Conservation (phyloP, 2,329 filamentous ascomycete species). For the Coniochaeta sp. region DNA sequence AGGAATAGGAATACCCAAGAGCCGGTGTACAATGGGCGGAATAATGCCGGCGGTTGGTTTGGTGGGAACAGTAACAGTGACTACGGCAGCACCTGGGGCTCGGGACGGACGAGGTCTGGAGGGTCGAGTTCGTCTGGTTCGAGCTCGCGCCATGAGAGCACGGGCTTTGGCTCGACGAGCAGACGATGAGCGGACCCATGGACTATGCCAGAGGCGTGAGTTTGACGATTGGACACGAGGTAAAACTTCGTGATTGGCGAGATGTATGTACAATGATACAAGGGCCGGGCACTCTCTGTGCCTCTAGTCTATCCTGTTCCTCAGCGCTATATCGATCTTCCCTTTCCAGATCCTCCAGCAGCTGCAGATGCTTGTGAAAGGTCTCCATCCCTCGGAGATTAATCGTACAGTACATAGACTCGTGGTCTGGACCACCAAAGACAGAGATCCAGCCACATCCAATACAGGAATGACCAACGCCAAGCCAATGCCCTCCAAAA, state of each 20-base stretch:
- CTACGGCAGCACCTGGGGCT: conserved; percentile 26
- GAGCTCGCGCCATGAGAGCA: conserved; percentile 54
- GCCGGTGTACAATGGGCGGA: conserved; percentile 6
- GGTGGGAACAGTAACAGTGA: conserved; percentile 13
- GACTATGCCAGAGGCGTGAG: neutral
- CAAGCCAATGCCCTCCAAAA: neutral
- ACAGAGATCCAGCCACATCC: neutral
- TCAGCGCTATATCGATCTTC: neutral
- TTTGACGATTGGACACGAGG: neutral
- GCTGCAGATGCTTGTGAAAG: neutral
- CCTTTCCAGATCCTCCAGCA: neutral
- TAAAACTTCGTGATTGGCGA: neutral
- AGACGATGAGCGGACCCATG: conserved; percentile 19
- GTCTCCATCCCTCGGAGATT: neutral
- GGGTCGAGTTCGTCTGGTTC: conserved; percentile 24
- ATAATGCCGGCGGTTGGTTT: conserved; percentile 12
- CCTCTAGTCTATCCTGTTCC: neutral
- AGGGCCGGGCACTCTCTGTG: neutral
- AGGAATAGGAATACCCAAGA: conserved; percentile 19
- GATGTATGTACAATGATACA: conserved; percentile 4
- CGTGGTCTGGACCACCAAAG: neutral
- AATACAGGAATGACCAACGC: neutral
- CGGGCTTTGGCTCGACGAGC: conserved; percentile 65
- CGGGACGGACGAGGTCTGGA: conserved; percentile 25
- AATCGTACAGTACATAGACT: neutral